These are phyloP conservation scores for Epichloe hybrida DNA, from an alignment of 2,329 filamentous ascomycete genomes.

Conservation along the genomic window DNA sequence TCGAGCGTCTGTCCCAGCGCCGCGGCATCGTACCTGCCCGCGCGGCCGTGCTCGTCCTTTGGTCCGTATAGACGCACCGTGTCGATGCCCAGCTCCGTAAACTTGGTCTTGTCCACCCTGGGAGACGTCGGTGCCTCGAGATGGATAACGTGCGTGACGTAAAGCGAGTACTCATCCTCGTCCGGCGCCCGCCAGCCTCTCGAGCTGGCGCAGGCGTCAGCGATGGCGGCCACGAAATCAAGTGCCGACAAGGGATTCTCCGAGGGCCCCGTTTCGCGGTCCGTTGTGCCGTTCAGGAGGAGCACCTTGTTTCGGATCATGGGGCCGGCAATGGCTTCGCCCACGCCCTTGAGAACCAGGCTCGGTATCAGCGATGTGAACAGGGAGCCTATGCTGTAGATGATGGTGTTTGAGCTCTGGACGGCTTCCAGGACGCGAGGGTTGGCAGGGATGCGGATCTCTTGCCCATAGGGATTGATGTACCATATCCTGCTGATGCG, in stretches of 20 bases:
- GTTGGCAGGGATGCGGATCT: slow-evolving; percentile 76
- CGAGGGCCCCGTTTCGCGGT: slow-evolving; percentile 73
- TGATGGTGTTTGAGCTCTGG: slow-evolving; percentile 48
- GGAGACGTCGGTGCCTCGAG: slow-evolving; percentile 60
- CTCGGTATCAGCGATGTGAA: slow-evolving; percentile 84
- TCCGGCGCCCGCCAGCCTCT: slow-evolving; percentile 30
- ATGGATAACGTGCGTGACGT: slow-evolving; percentile 76
- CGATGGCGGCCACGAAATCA: slow-evolving; percentile 74
- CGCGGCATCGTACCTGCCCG: slow-evolving; percentile 58
- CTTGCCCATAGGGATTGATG: slow-evolving; percentile 94
- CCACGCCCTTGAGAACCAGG: slow-evolving; percentile 62
- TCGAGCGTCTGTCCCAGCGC: slow-evolving; percentile 64
- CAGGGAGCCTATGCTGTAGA: slow-evolving; percentile 89
- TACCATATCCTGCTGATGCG: slow-evolving; percentile 83
- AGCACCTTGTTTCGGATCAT: slow-evolving; percentile 58
- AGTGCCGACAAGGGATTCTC: slow-evolving; percentile 51
- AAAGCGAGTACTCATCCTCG: slow-evolving; percentile 42
- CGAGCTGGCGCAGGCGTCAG: slow-evolving; percentile 58
- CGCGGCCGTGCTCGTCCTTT: slow-evolving; percentile 27
- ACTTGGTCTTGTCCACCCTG: slow-evolving; percentile 49
- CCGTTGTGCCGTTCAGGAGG: slow-evolving; percentile 70
- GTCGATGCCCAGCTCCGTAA: slow-evolving; percentile 59
- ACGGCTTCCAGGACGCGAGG: slow-evolving; percentile 64
- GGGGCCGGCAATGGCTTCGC: slow-evolving; percentile 37
- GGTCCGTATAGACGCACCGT: slow-evolving; percentile 65